Percentiles rank a stretch among this genome's conserved stretches.
These are phyloP conservation scores for Canavalia ensiformis DNA, from an alignment of 306 rosid genomes.

Conservation along the genomic window DNA sequence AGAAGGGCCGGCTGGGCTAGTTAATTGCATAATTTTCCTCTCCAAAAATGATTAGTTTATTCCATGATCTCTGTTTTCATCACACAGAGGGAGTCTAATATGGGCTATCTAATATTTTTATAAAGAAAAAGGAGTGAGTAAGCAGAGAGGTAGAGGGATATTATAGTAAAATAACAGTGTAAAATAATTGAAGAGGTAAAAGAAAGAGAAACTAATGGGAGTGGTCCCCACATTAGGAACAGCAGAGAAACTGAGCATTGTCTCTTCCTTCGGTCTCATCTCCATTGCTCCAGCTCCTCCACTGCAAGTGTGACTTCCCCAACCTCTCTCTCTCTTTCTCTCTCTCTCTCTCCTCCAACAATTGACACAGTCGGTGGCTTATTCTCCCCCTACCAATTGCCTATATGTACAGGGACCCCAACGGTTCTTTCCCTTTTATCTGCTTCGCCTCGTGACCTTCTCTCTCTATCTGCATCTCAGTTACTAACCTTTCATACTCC, in stretches of 20 bases:
- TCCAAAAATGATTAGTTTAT: not conserved
- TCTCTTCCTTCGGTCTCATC: conserved; percentile 76
- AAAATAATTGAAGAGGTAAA: conserved; percentile 63
- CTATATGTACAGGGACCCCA: conserved; percentile 56
- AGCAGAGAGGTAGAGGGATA: conserved; percentile 22
- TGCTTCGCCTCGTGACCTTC: conserved; percentile 61
- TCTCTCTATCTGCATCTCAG: conserved; percentile 14
- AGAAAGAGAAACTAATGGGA: conserved; percentile 6
- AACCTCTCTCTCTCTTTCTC: conserved; percentile 23
- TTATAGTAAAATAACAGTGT: conserved; percentile 47
- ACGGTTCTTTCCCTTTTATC: conserved; percentile 61
- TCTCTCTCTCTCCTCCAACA: conserved; percentile 21
- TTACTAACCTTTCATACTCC: conserved; percentile 21
- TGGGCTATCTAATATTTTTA: too few species aligned
- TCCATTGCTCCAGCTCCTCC: conserved; percentile 17
- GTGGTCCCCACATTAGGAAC: conserved; percentile 69
- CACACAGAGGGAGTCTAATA: not conserved
- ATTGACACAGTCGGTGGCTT: conserved; percentile 39
- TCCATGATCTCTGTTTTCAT: not conserved
- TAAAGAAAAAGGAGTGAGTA: too few species aligned
- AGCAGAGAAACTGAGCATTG: conserved; percentile 70
- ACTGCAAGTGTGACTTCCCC: conserved; percentile 11
- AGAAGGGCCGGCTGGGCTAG: not conserved
- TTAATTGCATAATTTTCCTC: not conserved
- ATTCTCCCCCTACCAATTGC: conserved; percentile 41